Conservation (phyloP, 148 eudicot genomes). For the Camellia japonica region DNA sequence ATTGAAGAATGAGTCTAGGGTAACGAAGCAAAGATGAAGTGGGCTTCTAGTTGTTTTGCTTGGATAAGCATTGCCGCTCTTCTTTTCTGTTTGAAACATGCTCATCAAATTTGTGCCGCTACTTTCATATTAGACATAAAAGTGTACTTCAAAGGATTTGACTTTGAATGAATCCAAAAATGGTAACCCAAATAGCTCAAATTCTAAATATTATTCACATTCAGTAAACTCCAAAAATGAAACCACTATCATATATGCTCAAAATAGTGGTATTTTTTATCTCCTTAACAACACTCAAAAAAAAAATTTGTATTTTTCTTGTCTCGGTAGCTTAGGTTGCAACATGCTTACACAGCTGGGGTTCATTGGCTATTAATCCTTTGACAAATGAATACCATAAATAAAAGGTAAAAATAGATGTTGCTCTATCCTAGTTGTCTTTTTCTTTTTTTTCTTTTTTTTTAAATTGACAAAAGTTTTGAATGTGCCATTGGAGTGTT, state of each 20-base stretch:
- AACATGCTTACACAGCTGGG: too few relatives aligned
- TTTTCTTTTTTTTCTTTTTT: too few relatives aligned
- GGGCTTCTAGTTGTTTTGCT: too few relatives aligned
- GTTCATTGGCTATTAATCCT: neutral
- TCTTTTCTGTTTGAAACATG: neutral
- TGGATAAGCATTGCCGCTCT: too few relatives aligned
- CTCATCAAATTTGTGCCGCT: neutral
- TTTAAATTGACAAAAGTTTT: too few relatives aligned
- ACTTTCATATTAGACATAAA: neutral
- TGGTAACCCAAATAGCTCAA: conserved; percentile 5
- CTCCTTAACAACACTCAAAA: neutral
- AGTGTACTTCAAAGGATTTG: neutral
- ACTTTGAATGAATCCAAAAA: neutral
- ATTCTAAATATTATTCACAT: neutral
- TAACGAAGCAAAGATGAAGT: too few relatives aligned
- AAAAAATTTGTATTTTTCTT: neutral
- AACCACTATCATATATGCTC: neutral
- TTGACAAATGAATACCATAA: neutral
- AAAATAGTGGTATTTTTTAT: neutral
- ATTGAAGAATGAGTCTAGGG: too few relatives aligned
- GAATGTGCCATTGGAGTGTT: too few relatives aligned
- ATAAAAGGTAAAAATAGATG: neutral
- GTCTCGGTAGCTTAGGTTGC: neutral
- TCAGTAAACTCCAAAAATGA: neutral
- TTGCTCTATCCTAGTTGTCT: too few relatives aligned